phyloP scores from a whole-genome alignment of 176 grass and related monocot species.

The Dendrocalamus sinicus region DNA sequence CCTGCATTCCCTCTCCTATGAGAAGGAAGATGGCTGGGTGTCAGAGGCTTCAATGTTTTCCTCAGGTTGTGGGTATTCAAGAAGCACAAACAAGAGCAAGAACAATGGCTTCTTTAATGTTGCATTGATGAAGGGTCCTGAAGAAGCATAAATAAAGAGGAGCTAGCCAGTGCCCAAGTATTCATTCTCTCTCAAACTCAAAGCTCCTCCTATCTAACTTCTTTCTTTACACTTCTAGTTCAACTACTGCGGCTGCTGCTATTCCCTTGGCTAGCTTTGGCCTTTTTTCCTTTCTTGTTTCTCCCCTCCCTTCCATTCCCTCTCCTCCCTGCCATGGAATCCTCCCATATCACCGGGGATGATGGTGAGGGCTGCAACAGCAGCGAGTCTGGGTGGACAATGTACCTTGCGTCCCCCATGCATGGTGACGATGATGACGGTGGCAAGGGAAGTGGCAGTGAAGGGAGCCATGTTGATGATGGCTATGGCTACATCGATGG shows the following conservation, averaged over 20 bases:
- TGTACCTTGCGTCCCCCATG: constrained; percentile 85
- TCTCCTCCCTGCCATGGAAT: constrained; percentile 48
- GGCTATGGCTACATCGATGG: constrained; percentile 45
- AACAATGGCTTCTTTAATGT: constrained; percentile 54
- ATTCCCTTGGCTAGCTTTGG: constrained; percentile 31
- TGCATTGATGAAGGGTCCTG: constrained; percentile 52
- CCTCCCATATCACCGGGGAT: constrained; percentile 67
- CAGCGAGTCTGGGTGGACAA: constrained; percentile 88
- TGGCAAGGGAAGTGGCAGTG: constrained; percentile 43
- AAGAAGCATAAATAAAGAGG: constrained; percentile 50
- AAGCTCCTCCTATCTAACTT: not conserved
- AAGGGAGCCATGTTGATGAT: constrained; percentile 58
- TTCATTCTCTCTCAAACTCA: constrained; percentile 32
- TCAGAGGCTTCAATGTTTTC: constrained; percentile 58
- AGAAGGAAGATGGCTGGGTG: constrained; percentile 46
- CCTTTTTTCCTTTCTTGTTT: not conserved
- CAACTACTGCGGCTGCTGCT: not conserved
- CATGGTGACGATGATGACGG: constrained; percentile 48
- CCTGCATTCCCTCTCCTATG: constrained; percentile 29
- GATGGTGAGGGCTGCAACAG: constrained; percentile 79
- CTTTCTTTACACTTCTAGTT: constrained; percentile 5
- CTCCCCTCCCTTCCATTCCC: not conserved
- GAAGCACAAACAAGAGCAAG: constrained; percentile 34
- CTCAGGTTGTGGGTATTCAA: constrained; percentile 35
- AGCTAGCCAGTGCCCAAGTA: constrained; percentile 17